A percentile compares a stretch with the other conserved stretches of the same genome.
Conservation (phyloP, 1,284 basidiomycete genomes). For the Malassezia sp. region DNA sequence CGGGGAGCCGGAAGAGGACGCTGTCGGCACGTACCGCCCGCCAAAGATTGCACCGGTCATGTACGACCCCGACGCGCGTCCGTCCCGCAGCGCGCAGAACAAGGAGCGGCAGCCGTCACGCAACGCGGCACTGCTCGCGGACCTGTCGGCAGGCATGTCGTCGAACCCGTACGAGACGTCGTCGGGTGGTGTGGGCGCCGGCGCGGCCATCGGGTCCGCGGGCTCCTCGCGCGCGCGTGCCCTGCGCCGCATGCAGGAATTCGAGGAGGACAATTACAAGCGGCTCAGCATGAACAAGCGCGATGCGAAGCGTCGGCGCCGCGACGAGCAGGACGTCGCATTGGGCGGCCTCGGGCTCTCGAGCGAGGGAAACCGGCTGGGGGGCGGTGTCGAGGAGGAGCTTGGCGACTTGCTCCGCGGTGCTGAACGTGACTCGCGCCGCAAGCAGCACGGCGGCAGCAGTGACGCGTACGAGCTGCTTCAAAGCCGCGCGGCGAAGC, state of each 20-base stretch:
- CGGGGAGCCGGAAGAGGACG: slow-evolving; percentile 16
- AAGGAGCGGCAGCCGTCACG: slow-evolving; percentile 18
- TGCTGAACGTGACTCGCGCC: slow-evolving; percentile 13
- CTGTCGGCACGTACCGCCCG: slow-evolving; percentile 73
- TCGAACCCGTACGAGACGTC: slow-evolving; percentile 41
- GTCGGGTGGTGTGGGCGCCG: slow-evolving; percentile 34
- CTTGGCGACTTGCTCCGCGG: slow-evolving; percentile 39
- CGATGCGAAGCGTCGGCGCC: slow-evolving; percentile 62
- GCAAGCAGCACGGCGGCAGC: slow-evolving; percentile 14
- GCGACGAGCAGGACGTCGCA: slow-evolving; percentile 83
- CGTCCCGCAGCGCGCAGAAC: slow-evolving; percentile 45
- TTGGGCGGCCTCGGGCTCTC: slow-evolving; percentile 55
- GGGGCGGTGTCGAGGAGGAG: slow-evolving; percentile 43
- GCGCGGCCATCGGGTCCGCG: slow-evolving; percentile 20
- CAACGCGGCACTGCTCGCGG: slow-evolving; percentile 36
- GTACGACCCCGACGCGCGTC: slow-evolving; percentile 58
- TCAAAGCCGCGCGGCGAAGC: slow-evolving; percentile 7
- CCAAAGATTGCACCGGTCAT: slow-evolving; percentile 85
- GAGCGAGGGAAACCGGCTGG: slow-evolving; percentile 24
- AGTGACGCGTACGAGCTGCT: slow-evolving; percentile 5
- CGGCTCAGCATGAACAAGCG: slow-evolving; percentile 82
- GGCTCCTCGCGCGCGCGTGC: slow-evolving; percentile 59
- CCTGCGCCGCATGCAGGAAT: slow-evolving; percentile 71
- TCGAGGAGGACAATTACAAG: slow-evolving; percentile 92
- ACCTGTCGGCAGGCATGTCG: slow-evolving; percentile 37